phyloP scores from a whole-genome alignment of 306 rosid genomes.

The Casuarina equisetifolia region DNA sequence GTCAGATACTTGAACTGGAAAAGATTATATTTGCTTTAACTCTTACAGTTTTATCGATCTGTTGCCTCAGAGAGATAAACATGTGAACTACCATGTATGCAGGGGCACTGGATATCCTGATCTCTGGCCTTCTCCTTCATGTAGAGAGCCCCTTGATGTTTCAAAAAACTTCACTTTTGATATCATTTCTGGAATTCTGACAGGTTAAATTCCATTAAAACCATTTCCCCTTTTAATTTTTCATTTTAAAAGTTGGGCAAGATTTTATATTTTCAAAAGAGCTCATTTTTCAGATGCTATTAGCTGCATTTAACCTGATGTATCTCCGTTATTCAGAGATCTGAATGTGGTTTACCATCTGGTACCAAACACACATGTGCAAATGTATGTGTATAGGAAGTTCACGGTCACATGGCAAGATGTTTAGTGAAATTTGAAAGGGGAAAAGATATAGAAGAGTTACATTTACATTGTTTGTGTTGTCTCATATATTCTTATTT shows the following conservation, averaged over 20 bases:
- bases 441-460: background rate
- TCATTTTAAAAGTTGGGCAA: background rate
- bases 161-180: constrained; percentile 78
- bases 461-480: background rate
- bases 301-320: background rate
- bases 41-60: background rate
- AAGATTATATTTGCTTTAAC: background rate
- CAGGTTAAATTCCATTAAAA: constrained; percentile 57
- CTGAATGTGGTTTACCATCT: background rate
- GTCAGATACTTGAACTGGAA: background rate
- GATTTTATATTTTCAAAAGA: background rate
- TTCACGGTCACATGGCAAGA: background rate
- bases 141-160: constrained; percentile 92
- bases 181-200: constrained; percentile 75
- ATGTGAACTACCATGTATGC: constrained; percentile 23
- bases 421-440: background rate
- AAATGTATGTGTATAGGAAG: background rate
- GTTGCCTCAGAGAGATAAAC: constrained; percentile 1
- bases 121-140: constrained; percentile 90
- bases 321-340: background rate
- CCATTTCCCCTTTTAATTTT: constrained; percentile 2
- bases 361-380: background rate
- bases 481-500: background rate
- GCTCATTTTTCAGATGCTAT: background rate
- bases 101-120: constrained; percentile 98